phyloP scores from a whole-genome alignment of 1,139 yeast species.

The Lizanozyma gosingica region DNA sequence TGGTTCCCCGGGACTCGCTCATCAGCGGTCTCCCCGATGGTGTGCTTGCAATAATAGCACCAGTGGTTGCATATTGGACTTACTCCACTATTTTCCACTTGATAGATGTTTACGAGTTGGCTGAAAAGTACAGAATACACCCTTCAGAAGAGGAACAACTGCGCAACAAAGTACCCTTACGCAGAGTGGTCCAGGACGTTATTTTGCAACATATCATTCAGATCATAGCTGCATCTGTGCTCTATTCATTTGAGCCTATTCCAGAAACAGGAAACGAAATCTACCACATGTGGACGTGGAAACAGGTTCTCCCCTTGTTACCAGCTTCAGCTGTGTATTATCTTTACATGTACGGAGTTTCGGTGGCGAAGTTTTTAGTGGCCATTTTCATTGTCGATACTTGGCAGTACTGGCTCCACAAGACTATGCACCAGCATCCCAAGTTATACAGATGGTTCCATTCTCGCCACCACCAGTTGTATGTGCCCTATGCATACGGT shows the following conservation, averaged over 20 bases:
- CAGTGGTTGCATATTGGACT: constrained; percentile 78
- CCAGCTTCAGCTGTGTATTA: constrained; percentile 39
- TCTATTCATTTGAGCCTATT: constrained; percentile 50
- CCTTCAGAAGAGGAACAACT: constrained; percentile 76
- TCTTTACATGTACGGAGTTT: constrained; percentile 51
- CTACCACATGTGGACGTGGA: constrained; percentile 57
- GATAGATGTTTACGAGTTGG: constrained; percentile 63
- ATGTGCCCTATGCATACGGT: constrained; percentile 95
- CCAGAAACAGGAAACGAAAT: constrained; percentile 71
- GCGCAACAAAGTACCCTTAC: constrained; percentile 65
- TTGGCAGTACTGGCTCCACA: constrained; percentile 91
- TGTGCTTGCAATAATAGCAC: constrained; percentile 59
- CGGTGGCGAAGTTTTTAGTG: constrained; percentile 42
- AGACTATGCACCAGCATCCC: constrained; percentile 79
- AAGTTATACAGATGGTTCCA: constrained; percentile 72
- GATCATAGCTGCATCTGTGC: constrained; percentile 45
- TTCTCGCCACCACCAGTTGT: constrained; percentile 87
- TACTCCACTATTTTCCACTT: constrained; percentile 67
- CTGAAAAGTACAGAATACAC: constrained; percentile 81
- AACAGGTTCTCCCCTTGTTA: constrained; percentile 31
- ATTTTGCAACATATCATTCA: constrained; percentile 77
- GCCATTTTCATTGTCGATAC: constrained; percentile 79
- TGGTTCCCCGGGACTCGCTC: neutral
- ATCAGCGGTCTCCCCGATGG: constrained; percentile 65
- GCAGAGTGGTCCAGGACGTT: constrained; percentile 73